Percentiles rank a stretch among this genome's conserved stretches.
These are phyloP conservation scores for Lasiosphaeria ovina DNA, from an alignment of 495 filamentous ascomycete species.

Conservation along the genomic window DNA sequence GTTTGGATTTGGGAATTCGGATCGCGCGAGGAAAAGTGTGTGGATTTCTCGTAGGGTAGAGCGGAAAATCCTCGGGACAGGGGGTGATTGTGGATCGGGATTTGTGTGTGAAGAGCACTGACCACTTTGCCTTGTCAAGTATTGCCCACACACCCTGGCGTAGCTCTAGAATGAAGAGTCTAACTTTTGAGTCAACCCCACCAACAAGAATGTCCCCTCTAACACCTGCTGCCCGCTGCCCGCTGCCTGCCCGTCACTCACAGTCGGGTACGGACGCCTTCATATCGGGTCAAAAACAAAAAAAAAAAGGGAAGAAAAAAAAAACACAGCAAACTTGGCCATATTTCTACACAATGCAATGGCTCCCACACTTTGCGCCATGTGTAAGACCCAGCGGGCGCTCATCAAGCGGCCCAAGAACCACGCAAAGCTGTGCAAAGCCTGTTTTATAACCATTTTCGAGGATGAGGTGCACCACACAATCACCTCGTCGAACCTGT, in stretches of 20 bases:
- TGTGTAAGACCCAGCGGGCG: conserved; percentile 74
- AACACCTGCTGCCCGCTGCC: not conserved
- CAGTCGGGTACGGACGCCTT: not conserved
- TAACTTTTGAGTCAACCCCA: conserved; percentile 4
- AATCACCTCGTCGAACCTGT: conserved; percentile 73
- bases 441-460: conserved; percentile 82
- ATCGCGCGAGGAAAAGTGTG: conserved; percentile 30
- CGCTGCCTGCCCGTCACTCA: not conserved
- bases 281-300: no score
- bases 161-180: conserved; percentile 3
- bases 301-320: no score
- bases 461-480: conserved; percentile 93
- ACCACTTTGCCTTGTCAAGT: not conserved
- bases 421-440: conserved; percentile 83
- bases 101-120: not conserved
- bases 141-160: not conserved
- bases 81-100: not conserved
- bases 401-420: conserved; percentile 93
- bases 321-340: no score
- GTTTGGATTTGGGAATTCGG: conserved; percentile 20
- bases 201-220: not conserved
- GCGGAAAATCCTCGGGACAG: conserved; percentile 25
- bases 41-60: conserved; percentile 31
- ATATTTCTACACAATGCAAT: conserved; percentile 24
- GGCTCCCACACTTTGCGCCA: conserved; percentile 60